A percentile compares a stretch with the other conserved stretches of the same genome.
phyloP scores from a whole-genome alignment of 257 asterid species.

The Cruciata laevipes region DNA sequence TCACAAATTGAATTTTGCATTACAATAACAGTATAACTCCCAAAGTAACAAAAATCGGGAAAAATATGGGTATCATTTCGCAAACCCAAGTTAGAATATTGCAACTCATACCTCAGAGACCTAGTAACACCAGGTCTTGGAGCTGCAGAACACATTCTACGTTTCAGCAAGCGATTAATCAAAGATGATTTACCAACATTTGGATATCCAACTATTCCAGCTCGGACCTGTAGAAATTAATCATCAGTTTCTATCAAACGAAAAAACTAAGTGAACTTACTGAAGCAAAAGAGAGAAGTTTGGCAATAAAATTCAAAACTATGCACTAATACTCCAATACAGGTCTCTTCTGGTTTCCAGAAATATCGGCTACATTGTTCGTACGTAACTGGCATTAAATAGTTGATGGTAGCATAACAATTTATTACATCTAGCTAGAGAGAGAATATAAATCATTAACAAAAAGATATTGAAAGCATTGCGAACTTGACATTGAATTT shows the following conservation, averaged over 20 bases:
- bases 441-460: neutral
- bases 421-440: neutral
- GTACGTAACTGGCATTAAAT: neutral
- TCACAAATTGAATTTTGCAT: neutral
- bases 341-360: too few relatives aligned
- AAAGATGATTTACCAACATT: slow-evolving; percentile 96
- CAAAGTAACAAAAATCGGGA: neutral
- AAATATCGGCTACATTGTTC: too few relatives aligned
- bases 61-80: neutral
- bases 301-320: neutral
- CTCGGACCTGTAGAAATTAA: slow-evolving; percentile 64
- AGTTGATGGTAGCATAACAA: neutral
- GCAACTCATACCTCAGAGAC: slow-evolving; percentile 61
- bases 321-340: neutral
- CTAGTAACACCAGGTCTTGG: slow-evolving; percentile 99
- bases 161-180: slow-evolving; percentile 88
- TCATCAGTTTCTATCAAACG: slow-evolving; percentile 13
- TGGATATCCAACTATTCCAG: slow-evolving; percentile 94
- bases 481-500: neutral
- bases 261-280: neutral
- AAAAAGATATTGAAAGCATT: neutral
- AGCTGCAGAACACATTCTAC: slow-evolving; percentile 97
- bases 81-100: neutral
- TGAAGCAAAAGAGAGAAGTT: neutral
- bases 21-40: neutral